Conservation (phyloP, 768 basidiomycete species). For the Suillus brevipes region DNA sequence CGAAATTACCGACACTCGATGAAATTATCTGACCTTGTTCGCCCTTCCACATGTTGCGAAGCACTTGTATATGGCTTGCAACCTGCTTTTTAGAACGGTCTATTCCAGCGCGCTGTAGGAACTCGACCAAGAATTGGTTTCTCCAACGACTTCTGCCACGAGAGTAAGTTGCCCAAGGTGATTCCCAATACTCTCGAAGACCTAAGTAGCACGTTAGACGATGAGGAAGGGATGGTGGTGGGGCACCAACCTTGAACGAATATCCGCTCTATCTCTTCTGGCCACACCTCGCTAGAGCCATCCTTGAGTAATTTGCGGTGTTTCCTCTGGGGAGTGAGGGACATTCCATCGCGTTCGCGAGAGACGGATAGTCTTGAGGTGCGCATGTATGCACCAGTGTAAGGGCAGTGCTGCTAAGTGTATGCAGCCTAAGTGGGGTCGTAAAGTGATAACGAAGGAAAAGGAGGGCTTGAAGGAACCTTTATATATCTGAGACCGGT, state of each 20-base stretch:
- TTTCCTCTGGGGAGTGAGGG: slow-evolving; percentile 70
- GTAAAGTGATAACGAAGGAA: slow-evolving; percentile 15
- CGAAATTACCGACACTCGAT: slow-evolving; percentile 1
- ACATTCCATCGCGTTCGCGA: slow-evolving; percentile 26
- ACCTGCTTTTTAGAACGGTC: slow-evolving; percentile 84
- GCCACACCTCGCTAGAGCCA: slow-evolving; percentile 79
- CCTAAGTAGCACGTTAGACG: slow-evolving; percentile 40
- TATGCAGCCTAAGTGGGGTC: slow-evolving; percentile 5
- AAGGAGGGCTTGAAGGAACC: slow-evolving; percentile 19
- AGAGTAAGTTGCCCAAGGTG: slow-evolving; percentile 78
- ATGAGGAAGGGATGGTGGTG: slow-evolving; percentile 1
- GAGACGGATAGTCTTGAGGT: slow-evolving; percentile 21
- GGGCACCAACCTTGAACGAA: slow-evolving; percentile 66
- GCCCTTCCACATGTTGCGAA: slow-evolving; percentile 88
- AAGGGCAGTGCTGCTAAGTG: background rate
- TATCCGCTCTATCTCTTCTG: slow-evolving; percentile 70
- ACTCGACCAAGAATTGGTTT: slow-evolving; percentile 84
- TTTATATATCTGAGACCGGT: slow-evolving; percentile 37
- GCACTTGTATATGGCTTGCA: slow-evolving; percentile 84
- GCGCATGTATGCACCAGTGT: slow-evolving; percentile 18
- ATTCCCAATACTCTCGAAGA: slow-evolving; percentile 76
- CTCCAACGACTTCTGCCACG: slow-evolving; percentile 79
- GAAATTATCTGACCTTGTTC: slow-evolving; percentile 55
- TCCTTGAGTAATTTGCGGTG: slow-evolving; percentile 86
- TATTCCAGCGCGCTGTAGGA: slow-evolving; percentile 68